phyloP scores from a whole-genome alignment of 2,329 filamentous ascomycete genomes.

The Aspergillus oerlinghausenensis region DNA sequence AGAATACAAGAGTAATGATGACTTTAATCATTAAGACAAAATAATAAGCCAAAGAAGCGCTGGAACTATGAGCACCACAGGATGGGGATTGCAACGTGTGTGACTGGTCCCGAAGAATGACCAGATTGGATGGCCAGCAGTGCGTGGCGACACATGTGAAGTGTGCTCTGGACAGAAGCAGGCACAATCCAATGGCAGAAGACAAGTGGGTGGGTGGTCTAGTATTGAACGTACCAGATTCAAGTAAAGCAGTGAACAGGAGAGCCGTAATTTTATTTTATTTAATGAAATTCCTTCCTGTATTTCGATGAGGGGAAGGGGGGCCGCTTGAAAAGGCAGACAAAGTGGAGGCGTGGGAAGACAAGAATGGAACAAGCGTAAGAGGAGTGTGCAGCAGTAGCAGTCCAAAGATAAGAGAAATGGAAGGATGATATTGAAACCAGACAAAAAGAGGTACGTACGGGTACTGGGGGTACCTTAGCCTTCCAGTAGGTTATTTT shows the following conservation, averaged over 20 bases:
- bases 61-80: constrained; percentile 8
- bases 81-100: constrained; percentile 12
- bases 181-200: constrained; percentile 11
- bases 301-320: constrained; percentile 7
- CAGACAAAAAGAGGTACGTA: constrained; percentile 9
- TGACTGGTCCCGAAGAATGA: constrained; percentile 19
- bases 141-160: constrained; percentile 25
- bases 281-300: background rate
- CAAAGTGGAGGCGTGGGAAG: constrained; percentile 25
- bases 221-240: constrained; percentile 21
- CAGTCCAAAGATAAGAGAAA: constrained; percentile 8
- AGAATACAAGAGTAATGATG: constrained; percentile 1
- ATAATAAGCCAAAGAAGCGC: constrained; percentile 7
- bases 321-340: constrained; percentile 14
- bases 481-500: constrained; percentile 11
- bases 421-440: constrained; percentile 7
- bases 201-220: constrained; percentile 10
- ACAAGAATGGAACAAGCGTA: constrained; percentile 22
- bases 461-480: background rate
- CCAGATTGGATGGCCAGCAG: constrained; percentile 16
- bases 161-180: constrained; percentile 14
- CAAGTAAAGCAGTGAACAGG: constrained; percentile 16
- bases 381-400: constrained; percentile 17
- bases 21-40: constrained; percentile 3
- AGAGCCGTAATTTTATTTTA: constrained; percentile 18